A percentile compares a stretch with the other conserved stretches of the same genome.
Evolutionary conservation across 495 filamentous ascomycete species (phyloP).

Genomic region (Aspergillus baeticus): DNA sequence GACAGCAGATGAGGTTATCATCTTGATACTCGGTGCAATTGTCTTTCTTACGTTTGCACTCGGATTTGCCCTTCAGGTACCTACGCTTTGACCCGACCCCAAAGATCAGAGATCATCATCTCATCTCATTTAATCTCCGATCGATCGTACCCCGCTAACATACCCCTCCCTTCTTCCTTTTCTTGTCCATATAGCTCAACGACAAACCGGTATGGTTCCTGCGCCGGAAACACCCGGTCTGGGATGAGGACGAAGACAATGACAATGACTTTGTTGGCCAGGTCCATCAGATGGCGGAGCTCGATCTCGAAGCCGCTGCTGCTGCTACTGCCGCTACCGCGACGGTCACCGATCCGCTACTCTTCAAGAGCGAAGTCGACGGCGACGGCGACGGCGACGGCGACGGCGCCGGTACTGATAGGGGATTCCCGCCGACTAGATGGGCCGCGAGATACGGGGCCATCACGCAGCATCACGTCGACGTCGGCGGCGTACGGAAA

Average conservation of each 20-base stretch:
- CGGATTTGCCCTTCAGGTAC: constrained; percentile 6
- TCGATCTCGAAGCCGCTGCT: not conserved
- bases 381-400: no score
- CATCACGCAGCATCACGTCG: not conserved
- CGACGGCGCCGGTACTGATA: no score
- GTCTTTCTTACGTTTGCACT: constrained; percentile 6
- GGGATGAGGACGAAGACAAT: not conserved
- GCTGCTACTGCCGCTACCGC: no score
- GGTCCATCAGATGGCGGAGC: not conserved
- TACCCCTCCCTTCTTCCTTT: no score
- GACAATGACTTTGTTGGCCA: not conserved
- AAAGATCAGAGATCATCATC: no score
- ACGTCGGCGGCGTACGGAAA: constrained; percentile 3
- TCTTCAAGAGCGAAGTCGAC: no score
- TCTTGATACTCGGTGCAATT: constrained; percentile 2
- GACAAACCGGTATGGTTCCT: not conserved
- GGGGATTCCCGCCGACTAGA: not conserved
- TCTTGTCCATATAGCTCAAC: not conserved
- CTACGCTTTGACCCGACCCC: not conserved
- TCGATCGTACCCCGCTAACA: no score
- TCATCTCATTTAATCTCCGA: no score
- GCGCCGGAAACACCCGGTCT: not conserved
- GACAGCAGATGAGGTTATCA: not conserved
- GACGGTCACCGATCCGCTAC: not conserved
- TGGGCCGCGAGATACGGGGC: constrained; percentile 2